Evolutionary conservation across 257 asterid species (phyloP).

Genomic region (Solanum corneliomulleri): DNA sequence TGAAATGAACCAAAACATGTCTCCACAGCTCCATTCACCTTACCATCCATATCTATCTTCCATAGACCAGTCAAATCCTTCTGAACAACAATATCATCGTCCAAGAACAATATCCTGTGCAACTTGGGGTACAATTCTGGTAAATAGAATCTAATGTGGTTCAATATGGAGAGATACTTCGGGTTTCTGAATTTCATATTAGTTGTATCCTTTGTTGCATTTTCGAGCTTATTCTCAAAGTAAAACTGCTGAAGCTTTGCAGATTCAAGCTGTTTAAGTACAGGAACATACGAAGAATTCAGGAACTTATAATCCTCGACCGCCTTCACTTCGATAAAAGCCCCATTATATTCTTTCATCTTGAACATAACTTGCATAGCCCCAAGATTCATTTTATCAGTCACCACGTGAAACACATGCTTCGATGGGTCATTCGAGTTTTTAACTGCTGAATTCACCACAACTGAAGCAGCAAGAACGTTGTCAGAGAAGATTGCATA

Average conservation of each 20-base stretch:
- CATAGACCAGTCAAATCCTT: conserved; percentile 68
- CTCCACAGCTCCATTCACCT: conserved; percentile 80
- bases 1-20: conserved; percentile 77
- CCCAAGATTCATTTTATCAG: conserved; percentile 76
- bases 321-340: conserved; percentile 68
- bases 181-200: conserved; percentile 82
- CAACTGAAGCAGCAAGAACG: conserved; percentile 76
- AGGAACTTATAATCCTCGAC: conserved; percentile 67
- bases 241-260: conserved; percentile 57
- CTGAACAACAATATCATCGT: conserved; percentile 72
- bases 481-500: conserved; percentile 76
- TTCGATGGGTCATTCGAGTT: conserved; percentile 59
- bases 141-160: conserved; percentile 68
- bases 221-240: conserved; percentile 63
- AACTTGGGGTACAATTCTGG: conserved; percentile 74
- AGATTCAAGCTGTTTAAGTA: conserved; percentile 63
- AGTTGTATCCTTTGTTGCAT: conserved; percentile 70
- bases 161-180: conserved; percentile 57
- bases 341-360: conserved; percentile 59
- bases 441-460: conserved; percentile 66
- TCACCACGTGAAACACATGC: conserved; percentile 75
- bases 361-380: conserved; percentile 77
- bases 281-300: conserved; percentile 69
- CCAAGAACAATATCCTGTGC: conserved; percentile 68
- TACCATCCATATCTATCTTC: conserved; percentile 69